These are phyloP conservation scores for Salix koriyanagi DNA, from an alignment of 345 rosid species.

Conservation along the genomic window DNA sequence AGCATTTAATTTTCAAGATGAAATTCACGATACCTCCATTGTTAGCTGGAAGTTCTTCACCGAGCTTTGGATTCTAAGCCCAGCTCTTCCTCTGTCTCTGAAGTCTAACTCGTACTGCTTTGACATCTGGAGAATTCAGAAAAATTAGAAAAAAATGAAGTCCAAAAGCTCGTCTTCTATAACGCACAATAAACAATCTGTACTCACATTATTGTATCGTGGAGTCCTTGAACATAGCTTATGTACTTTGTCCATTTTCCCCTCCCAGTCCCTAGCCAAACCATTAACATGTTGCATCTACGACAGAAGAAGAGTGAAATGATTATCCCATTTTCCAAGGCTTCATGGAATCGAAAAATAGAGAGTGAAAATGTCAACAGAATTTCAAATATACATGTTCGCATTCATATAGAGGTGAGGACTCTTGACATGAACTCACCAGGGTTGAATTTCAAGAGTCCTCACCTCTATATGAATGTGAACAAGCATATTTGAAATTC, in stretches of 20 bases:
- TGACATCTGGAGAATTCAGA: conserved; percentile 36
- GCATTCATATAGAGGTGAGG: background rate
- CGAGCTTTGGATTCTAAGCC: conserved; percentile 63
- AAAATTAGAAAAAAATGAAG: background rate
- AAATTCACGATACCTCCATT: conserved; percentile 41
- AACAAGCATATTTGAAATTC: background rate
- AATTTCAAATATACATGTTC: background rate
- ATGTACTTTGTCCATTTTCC: conserved; percentile 52
- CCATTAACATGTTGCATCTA: conserved; percentile 64
- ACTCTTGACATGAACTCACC: conserved; percentile 26
- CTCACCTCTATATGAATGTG: background rate
- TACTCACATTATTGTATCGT: conserved; percentile 53
- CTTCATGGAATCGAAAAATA: background rate
- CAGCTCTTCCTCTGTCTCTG: conserved; percentile 79
- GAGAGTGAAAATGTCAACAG: background rate
- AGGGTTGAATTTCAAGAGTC: conserved; percentile 22
- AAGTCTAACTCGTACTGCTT: conserved; percentile 73
- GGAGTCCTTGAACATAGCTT: conserved; percentile 63
- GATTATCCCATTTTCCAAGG: background rate
- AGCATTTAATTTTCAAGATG: background rate
- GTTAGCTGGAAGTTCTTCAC: conserved; percentile 91
- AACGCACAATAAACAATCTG: background rate
- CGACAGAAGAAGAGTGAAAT: background rate
- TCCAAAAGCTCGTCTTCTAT: background rate
- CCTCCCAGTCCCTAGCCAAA: conserved; percentile 64